Conservation (phyloP, 225 moss, liverwort and hornwort genomes). For the Thuidium tamariscinum region DNA sequence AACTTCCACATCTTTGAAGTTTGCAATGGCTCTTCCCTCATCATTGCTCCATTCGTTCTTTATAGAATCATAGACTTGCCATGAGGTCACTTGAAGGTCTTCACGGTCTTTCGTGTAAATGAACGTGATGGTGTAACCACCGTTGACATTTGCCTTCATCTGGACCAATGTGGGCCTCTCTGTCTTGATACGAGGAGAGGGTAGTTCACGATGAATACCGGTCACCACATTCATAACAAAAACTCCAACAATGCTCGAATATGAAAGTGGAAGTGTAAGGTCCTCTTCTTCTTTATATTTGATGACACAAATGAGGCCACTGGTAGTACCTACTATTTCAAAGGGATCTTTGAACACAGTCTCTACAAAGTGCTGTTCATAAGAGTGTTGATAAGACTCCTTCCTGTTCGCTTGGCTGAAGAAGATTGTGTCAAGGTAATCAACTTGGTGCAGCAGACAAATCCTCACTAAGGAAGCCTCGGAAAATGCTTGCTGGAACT, state of each 20-base stretch:
- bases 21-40: neutral
- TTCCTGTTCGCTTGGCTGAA: neutral
- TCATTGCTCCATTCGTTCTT: neutral
- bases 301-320: neutral
- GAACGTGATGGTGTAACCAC: neutral
- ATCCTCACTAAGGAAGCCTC: neutral
- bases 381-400: neutral
- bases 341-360: no score
- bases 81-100: neutral
- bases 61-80: neutral
- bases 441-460: accelerated
- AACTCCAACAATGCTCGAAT: neutral
- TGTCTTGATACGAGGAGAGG: neutral
- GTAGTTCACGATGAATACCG: neutral
- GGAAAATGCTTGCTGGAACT: neutral
- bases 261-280: accelerated
- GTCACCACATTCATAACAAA: neutral
- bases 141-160: neutral
- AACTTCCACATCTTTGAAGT: neutral
- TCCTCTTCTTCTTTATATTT: neutral
- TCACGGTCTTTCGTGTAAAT: neutral
- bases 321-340: no score
- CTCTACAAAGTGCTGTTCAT: no score
- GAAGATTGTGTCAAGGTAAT: neutral
- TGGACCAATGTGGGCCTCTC: neutral